A percentile compares a stretch with the other conserved stretches of the same genome.
phyloP scores from a whole-genome alignment of 2,329 filamentous ascomycete genomes.

The Hypoxylon sp. region DNA sequence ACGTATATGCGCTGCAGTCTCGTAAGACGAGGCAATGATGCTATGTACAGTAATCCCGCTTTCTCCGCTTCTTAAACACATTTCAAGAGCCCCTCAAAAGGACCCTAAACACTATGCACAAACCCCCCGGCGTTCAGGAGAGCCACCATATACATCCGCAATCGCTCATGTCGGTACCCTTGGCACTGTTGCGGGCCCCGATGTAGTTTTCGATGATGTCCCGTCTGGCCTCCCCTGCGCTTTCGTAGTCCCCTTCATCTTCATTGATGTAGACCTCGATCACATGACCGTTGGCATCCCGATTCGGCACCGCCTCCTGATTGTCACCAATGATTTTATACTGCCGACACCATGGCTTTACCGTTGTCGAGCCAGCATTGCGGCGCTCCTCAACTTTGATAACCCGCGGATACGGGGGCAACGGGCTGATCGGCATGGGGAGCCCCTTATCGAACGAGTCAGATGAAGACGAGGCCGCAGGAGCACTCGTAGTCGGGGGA shows the following conservation, averaged over 20 bases:
- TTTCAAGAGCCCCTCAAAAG: conserved; percentile 14
- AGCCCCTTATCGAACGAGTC: conserved; percentile 35
- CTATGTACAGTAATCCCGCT: conserved; percentile 39
- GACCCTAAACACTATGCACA: conserved; percentile 12
- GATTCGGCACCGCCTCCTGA: conserved; percentile 55
- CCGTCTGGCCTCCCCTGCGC: conserved; percentile 19
- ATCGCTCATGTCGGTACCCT: conserved; percentile 60
- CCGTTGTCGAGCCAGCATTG: conserved; percentile 53
- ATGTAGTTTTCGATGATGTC: conserved; percentile 38
- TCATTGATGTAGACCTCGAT: conserved; percentile 64
- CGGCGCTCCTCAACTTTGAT: conserved; percentile 71
- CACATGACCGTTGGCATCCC: conserved; percentile 57
- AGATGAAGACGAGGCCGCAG: conserved; percentile 22
- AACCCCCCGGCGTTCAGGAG: conserved; percentile 54
- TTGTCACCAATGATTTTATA: conserved; percentile 62
- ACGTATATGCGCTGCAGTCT: conserved; percentile 38
- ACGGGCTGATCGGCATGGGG: conserved; percentile 38
- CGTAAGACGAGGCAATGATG: conserved; percentile 29
- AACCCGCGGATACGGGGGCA: conserved; percentile 64
- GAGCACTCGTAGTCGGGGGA: conserved; percentile 14
- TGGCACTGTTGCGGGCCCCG: conserved; percentile 40
- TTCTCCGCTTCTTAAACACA: conserved; percentile 21
- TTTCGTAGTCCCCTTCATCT: conserved; percentile 48
- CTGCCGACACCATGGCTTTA: conserved; percentile 64
- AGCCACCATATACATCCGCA: conserved; percentile 71